Evolutionary conservation across 2,329 filamentous ascomycete genomes (phyloP).

Genomic region (Xylariaceae sp.): DNA sequence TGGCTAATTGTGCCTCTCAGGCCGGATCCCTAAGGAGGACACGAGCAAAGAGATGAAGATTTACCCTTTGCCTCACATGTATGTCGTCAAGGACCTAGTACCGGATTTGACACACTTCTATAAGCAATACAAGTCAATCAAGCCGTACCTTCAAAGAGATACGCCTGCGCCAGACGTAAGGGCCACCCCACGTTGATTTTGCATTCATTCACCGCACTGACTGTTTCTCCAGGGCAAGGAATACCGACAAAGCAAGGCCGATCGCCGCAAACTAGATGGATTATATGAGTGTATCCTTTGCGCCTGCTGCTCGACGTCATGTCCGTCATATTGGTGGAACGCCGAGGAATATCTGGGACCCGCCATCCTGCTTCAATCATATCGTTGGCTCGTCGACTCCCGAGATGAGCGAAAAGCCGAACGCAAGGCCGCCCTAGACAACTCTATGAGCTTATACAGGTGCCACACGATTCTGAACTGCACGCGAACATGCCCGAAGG

Average conservation of each 20-base stretch:
- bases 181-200: neutral
- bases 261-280: conserved; percentile 95
- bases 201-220: conserved; percentile 6
- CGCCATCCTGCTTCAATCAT: conserved; percentile 94
- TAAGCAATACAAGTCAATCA: conserved; percentile 99
- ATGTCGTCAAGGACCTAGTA: conserved; percentile 98
- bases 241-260: conserved; percentile 85
- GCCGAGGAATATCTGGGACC: conserved; percentile 97
- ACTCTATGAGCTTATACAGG: conserved; percentile 98
- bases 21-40: conserved; percentile 88
- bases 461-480: conserved; percentile 99
- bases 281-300: conserved; percentile 99
- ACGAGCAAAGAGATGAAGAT: conserved; percentile 82
- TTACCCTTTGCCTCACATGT: conserved; percentile 97
- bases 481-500: conserved; percentile 97
- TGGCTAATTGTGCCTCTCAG: conserved; percentile 52
- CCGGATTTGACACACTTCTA: conserved; percentile 98
- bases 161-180: conserved; percentile 78
- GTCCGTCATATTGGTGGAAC: conserved; percentile 99
- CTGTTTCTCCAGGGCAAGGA: conserved; percentile 72
- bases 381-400: conserved; percentile 95
- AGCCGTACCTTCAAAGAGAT: conserved; percentile 94
- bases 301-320: conserved; percentile 98
- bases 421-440: conserved; percentile 90
- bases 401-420: conserved; percentile 87